Evolutionary conservation across 371 early-diverging fungal genomes (phyloP).

Genomic region (Mucor velutinosus): DNA sequence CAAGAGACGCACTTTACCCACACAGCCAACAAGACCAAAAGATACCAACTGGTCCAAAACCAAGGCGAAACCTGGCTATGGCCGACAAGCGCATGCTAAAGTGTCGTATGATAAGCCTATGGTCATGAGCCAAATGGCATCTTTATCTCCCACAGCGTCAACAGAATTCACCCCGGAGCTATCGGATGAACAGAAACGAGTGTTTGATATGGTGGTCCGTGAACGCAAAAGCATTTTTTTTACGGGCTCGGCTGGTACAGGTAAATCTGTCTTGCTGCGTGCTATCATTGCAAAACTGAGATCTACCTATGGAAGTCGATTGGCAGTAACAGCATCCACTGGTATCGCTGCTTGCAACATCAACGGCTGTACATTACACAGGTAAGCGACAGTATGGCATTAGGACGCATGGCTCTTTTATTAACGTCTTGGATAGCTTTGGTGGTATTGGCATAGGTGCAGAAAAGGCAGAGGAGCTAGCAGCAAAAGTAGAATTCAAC

Average conservation of each 20-base stretch:
- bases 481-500: constrained; percentile 37
- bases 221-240: constrained; percentile 23
- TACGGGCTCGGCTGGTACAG: constrained; percentile 75
- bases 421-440: constrained; percentile 51
- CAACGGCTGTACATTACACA: constrained; percentile 82
- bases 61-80: background rate
- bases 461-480: constrained; percentile 50
- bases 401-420: background rate
- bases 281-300: constrained; percentile 63
- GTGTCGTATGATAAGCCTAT: background rate
- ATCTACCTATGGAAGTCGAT: constrained; percentile 31
- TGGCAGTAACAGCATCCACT: constrained; percentile 88
- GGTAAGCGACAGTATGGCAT: constrained; percentile 14
- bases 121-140: background rate
- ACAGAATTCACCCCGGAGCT: constrained; percentile 17
- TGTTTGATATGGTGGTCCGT: constrained; percentile 22
- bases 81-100: background rate
- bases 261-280: constrained; percentile 75
- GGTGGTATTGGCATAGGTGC: constrained; percentile 76
- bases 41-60: background rate
- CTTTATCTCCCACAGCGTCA: background rate
- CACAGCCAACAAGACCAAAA: background rate
- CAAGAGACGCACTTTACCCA: background rate
- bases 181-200: constrained; percentile 21
- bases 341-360: constrained; percentile 91